Conservation (phyloP, 345 rosid species). For the Salix brachista region DNA sequence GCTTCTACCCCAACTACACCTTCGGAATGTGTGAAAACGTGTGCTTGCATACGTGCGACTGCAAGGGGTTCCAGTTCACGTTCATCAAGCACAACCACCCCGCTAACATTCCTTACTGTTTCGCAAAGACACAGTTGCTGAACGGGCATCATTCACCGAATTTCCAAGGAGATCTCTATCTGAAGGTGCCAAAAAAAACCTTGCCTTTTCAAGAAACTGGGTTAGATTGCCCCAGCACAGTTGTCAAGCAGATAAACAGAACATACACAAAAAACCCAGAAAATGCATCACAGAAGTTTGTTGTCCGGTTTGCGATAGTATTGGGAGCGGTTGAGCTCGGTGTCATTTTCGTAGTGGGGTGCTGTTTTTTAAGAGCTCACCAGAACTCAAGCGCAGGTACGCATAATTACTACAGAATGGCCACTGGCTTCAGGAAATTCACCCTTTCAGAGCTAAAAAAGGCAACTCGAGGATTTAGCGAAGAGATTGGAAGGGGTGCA, state of each 20-base stretch:
- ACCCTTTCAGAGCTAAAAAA: not conserved
- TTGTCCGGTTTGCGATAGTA: not conserved
- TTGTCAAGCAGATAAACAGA: not conserved
- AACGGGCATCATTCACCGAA: not conserved
- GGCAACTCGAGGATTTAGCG: slow-evolving; percentile 10
- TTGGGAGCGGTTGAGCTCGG: not conserved
- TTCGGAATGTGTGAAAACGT: not conserved
- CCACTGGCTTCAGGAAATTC: not conserved
- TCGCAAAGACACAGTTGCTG: not conserved
- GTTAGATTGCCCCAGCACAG: not conserved
- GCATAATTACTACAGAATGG: not conserved
- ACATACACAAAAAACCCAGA: not conserved
- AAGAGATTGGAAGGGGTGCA: slow-evolving; percentile 9
- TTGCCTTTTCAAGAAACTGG: no score
- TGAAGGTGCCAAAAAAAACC: not conserved
- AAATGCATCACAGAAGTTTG: not conserved
- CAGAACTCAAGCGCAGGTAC: not conserved
- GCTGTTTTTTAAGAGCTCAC: not conserved
- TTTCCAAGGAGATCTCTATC: slow-evolving; percentile 5
- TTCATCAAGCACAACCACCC: not conserved
- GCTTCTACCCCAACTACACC: not conserved
- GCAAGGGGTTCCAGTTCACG: slow-evolving; percentile 10
- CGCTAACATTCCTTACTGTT: not conserved
- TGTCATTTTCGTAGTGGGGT: not conserved
- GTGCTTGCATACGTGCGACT: not conserved